Percentiles rank a stretch among this genome's conserved stretches.
phyloP scores from a whole-genome alignment of 2,329 filamentous ascomycete genomes.

The Claviceps arundinis region DNA sequence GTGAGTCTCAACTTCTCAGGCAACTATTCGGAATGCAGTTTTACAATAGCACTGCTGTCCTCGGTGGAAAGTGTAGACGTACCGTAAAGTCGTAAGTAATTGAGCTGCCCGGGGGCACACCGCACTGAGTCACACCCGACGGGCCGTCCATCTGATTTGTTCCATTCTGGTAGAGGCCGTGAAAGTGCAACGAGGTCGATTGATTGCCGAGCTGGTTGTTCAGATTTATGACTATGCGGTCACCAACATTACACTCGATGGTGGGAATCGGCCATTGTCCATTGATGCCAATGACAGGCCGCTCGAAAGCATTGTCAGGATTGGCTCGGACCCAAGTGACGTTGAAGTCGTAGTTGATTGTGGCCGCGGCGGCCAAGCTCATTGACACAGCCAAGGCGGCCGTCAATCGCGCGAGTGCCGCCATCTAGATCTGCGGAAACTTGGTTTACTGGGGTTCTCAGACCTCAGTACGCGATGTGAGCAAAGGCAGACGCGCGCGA shows the following conservation, averaged over 20 bases:
- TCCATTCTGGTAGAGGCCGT: slow-evolving; percentile 57
- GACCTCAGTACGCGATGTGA: not conserved
- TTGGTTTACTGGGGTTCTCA: not conserved
- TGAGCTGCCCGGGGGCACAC: slow-evolving; percentile 47
- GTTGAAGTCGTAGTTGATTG: slow-evolving; percentile 50
- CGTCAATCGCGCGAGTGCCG: slow-evolving; percentile 6
- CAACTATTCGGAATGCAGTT: not conserved
- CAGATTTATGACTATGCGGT: slow-evolving; percentile 45
- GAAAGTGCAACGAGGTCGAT: slow-evolving; percentile 53
- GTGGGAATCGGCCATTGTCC: slow-evolving; percentile 59
- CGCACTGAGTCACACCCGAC: slow-evolving; percentile 50
- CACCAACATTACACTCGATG: slow-evolving; percentile 50
- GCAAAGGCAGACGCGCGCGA: not conserved
- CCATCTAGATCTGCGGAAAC: slow-evolving; percentile 6
- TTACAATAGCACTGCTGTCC: not conserved
- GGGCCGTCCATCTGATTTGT: slow-evolving; percentile 61
- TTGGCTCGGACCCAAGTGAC: slow-evolving; percentile 59
- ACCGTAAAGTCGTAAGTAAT: slow-evolving; percentile 61
- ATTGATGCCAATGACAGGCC: slow-evolving; percentile 67
- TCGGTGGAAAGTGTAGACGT: slow-evolving; percentile 7
- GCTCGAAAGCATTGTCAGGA: slow-evolving; percentile 52
- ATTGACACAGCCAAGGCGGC: slow-evolving; percentile 9
- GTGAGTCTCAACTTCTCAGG: not conserved
- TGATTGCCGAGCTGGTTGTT: slow-evolving; percentile 49
- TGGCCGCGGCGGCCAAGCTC: slow-evolving; percentile 20